Conservation (phyloP, 1,284 basidiomycete genomes). For the Hypsizygus ulmarius region DNA sequence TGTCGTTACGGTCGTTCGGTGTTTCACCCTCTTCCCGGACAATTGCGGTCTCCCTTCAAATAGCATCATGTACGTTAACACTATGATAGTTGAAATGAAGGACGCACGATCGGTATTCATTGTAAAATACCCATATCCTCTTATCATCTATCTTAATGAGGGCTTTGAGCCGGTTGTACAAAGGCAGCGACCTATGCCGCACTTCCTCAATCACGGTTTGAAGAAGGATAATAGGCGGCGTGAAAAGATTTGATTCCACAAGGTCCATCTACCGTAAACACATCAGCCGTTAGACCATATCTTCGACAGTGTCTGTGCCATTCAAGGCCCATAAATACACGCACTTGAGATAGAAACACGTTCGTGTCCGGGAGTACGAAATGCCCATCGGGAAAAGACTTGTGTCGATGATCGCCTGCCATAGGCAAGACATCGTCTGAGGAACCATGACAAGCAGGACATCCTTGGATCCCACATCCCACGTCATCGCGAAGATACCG, state of each 20-base stretch:
- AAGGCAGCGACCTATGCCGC: constrained; percentile 88
- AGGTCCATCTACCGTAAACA: constrained; percentile 77
- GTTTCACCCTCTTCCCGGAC: constrained; percentile 72
- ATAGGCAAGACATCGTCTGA: constrained; percentile 43
- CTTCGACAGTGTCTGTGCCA: background rate
- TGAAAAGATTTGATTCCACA: constrained; percentile 74
- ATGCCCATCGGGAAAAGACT: constrained; percentile 62
- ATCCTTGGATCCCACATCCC: constrained; percentile 81
- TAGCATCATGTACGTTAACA: constrained; percentile 16
- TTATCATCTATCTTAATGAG: constrained; percentile 82
- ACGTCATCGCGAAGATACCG: constrained; percentile 94
- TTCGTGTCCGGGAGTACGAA: constrained; percentile 96
- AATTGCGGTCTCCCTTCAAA: constrained; percentile 71
- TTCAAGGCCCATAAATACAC: constrained; percentile 22
- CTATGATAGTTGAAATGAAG: constrained; percentile 11
- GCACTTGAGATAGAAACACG: constrained; percentile 86
- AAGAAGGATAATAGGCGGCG: constrained; percentile 80
- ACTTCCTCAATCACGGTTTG: constrained; percentile 98
- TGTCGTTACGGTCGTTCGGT: constrained; percentile 90
- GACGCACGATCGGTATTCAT: constrained; percentile 82
- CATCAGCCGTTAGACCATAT: background rate
- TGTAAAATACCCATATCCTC: constrained; percentile 85
- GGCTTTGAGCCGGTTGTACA: constrained; percentile 89
- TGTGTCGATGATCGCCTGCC: constrained; percentile 52
- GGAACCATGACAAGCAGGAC: constrained; percentile 54